Base-by-base conservation (phyloP, 768 basidiomycete genomes). In the Lentinus brumalis region DNA sequence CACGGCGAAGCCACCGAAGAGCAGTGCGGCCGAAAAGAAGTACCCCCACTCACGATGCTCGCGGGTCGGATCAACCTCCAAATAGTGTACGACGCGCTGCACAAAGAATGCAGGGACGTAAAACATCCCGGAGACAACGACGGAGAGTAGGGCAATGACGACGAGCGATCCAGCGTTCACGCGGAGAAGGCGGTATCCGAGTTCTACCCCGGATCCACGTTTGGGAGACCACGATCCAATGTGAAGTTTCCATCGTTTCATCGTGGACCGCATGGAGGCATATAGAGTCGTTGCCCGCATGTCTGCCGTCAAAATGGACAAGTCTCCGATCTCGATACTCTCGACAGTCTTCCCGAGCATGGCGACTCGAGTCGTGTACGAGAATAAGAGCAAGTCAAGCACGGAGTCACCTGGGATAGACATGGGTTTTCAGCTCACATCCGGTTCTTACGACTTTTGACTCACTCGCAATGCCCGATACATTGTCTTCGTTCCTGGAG, bases 351-450 rank as follows among this genome's bases (percentile, higher is more conserved):
- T 86, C 2, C 93, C 94, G 44, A 94, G 85, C 83, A 87, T 86
- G 57, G 95, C 85, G 14, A 97, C 91, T 61, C 88, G 87, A 0
- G 93, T 95, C 40, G 90, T 92, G 71, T 94, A 95, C 15, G 86
- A 86, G 74, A 97, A 97, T n/a, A 94, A 74, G 6, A 97, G 73
- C 52, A 78, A 75, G 57, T 82, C 83, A 79, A 81, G 84, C 0
- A 81, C 76, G 5, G 86, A 87, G 21, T 26, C 21, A 26, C 21
- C 21, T 26, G 21, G 21, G 21, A 26, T 26, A 26, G 21, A 26
- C 21, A 26, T 26, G 21, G 21, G 21, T 26, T 26, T 26, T 26
- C 21, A 26, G 21, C 21, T 26, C 21, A 26, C 21, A 26, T 26
- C 21, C 21, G 21, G 21, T 26, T 26, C 21, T 26, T 26, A 26